These are phyloP conservation scores for Ganoderma leucocontextum DNA, from an alignment of 1,284 basidiomycete genomes.

Conservation along the genomic window DNA sequence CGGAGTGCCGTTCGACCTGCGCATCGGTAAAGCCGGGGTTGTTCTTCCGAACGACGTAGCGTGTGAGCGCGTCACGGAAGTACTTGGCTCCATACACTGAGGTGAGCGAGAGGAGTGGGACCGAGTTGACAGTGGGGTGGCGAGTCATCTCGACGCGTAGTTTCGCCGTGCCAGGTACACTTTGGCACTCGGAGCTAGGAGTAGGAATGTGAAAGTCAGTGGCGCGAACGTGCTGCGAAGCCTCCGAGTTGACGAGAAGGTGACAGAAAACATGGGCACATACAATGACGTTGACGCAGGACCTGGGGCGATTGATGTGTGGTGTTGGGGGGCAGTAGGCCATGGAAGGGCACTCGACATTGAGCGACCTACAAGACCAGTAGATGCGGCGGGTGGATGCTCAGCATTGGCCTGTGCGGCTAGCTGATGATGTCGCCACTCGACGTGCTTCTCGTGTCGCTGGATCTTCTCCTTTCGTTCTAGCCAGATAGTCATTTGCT, in stretches of 20 bases:
- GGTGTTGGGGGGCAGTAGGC: no score
- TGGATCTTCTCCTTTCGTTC: constrained; percentile 37
- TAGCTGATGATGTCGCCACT: constrained; percentile 12
- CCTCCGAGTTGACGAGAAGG: no score
- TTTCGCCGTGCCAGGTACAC: no score
- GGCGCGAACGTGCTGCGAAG: no score
- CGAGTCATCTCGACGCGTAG: neutral
- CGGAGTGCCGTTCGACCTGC: constrained; percentile 10
- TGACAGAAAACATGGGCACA: no score
- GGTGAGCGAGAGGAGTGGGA: neutral
- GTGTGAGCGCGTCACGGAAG: constrained; percentile 41
- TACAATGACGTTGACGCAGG: no score
- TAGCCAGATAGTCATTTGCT: constrained; percentile 49
- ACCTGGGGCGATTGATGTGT: no score
- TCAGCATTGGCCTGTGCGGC: no score
- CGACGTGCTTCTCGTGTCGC: constrained; percentile 9
- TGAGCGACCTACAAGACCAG: no score
- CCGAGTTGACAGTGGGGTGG: neutral
- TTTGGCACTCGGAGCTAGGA: no score
- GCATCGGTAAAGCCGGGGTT: constrained; percentile 14
- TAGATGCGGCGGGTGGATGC: no score
- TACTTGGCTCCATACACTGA: constrained; percentile 37
- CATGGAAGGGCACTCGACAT: no score
- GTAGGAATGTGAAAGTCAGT: neutral
- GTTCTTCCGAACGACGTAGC: constrained; percentile 33